Evolutionary conservation across 768 basidiomycete species (phyloP).

Genomic region (Lentinula aciculospora): DNA sequence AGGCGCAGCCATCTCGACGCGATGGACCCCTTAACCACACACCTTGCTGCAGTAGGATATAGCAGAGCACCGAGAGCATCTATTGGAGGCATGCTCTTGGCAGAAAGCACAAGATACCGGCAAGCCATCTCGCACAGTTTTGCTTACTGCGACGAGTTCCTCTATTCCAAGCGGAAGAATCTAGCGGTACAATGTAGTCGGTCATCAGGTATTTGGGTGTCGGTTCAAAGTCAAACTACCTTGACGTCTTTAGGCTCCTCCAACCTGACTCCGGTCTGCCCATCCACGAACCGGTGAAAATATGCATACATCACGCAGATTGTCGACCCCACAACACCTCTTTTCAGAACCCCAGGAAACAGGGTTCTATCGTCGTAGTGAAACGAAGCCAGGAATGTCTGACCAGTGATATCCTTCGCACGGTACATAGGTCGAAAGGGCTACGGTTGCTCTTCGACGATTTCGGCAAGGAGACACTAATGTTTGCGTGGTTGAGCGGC

Average conservation of each 20-base stretch:
- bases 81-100: background rate
- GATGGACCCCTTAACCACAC: background rate
- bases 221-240: constrained; percentile 11
- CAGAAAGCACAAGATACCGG: background rate
- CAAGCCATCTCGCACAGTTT: background rate
- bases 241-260: constrained; percentile 19
- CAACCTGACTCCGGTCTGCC: constrained; percentile 21
- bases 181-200: background rate
- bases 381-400: constrained; percentile 17
- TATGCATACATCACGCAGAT: constrained; percentile 25
- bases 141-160: background rate
- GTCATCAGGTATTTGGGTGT: no score
- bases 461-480: constrained; percentile 28
- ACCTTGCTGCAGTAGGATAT: background rate
- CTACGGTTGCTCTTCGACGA: constrained; percentile 14
- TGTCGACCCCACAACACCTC: constrained; percentile 14
- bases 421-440: constrained; percentile 17
- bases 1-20: no score
- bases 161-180: background rate
- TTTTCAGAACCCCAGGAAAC: constrained; percentile 5
- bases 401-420: constrained; percentile 20
- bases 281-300: constrained; percentile 20
- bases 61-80: background rate
- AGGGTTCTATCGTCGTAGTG: constrained; percentile 15
- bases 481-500: constrained; percentile 13